phyloP scores from a whole-genome alignment of 331 rosid species.

The Telfairia occidentalis region DNA sequence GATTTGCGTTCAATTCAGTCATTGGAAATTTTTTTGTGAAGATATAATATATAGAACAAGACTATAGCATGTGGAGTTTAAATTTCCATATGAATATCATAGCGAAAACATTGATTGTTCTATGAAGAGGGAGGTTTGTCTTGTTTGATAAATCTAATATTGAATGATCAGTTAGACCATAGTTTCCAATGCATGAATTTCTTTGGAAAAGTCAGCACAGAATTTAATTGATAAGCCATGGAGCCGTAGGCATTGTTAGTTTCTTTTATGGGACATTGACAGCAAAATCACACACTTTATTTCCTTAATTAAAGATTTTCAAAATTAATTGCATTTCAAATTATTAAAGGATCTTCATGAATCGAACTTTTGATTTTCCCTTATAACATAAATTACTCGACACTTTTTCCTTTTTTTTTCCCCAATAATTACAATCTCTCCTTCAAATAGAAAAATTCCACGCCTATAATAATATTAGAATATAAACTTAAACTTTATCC shows the following conservation, averaged over 20 bases:
- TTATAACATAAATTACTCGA: neutral
- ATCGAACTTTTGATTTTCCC: conserved; percentile 3
- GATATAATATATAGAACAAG: neutral
- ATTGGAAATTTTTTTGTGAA: no score
- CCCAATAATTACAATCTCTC: neutral
- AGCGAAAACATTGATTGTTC: neutral
- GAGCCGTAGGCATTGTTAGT: neutral
- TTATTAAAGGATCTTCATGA: conserved; percentile 6
- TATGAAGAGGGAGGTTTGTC: neutral
- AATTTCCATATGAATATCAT: neutral
- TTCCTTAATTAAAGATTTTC: neutral
- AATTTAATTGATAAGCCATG: neutral
- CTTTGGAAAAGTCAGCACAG: conserved; percentile 8
- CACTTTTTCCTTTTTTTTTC: neutral
- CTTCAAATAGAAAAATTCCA: neutral
- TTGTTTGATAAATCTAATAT: neutral
- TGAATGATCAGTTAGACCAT: neutral
- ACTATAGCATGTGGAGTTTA: neutral
- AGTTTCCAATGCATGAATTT: neutral
- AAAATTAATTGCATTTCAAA: neutral
- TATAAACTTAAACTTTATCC: neutral
- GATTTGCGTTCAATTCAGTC: no score
- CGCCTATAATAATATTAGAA: neutral
- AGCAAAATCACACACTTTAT: neutral
- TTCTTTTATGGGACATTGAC: neutral